Evolutionary conservation across 345 rosid species (phyloP), one percentile per base, ranked within the genome.

Genomic region (Syzygium jambos): DNA sequence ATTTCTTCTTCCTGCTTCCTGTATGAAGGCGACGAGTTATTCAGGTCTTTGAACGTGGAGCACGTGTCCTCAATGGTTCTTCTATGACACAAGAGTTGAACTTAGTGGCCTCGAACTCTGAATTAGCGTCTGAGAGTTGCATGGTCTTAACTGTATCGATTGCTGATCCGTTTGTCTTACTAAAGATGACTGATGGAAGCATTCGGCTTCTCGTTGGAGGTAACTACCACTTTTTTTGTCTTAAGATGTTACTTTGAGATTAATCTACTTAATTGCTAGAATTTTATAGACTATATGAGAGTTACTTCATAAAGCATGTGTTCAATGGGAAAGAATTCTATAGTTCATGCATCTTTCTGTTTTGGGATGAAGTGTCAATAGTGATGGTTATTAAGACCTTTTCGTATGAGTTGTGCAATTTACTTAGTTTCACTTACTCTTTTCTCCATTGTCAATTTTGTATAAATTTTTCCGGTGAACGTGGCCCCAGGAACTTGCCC

Each of bases 171-270:
- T 96, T 93, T 90, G 97, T 93, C 65, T 91, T 98, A 90, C 90
- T 98, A 63, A 94, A 95, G 92, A 96, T 98, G 99, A 94, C 93
- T 87, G 98, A 98, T 90, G 98, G 95, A 91, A 96, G 93, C 88
- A 93, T 96, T 87, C 94, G 94, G 87, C 96, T 98, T 87, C 96
- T 98, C 89, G 90, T 95, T 91, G 99, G 99, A 94, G 99, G 99
- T 98, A 94, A 88, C 80, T 78, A 38, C 49, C 49, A 9, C 82
- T 73, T 73, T 11, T 73, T 77, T 86, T 30, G 73, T 68, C 53
- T 41, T 38, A 38, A 38, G 82, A 73, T 73, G 25, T 10, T 73
- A 73, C 82, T 73, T 73, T 73, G 49, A 27, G 49, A 73, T 73
- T 38, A 5, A n/a, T 59, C 82, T 56, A 8, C 78, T 25, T 63